Conservation (phyloP, 2,329 filamentous ascomycete genomes). For the Dryadomyces quercus-mongolicae region DNA sequence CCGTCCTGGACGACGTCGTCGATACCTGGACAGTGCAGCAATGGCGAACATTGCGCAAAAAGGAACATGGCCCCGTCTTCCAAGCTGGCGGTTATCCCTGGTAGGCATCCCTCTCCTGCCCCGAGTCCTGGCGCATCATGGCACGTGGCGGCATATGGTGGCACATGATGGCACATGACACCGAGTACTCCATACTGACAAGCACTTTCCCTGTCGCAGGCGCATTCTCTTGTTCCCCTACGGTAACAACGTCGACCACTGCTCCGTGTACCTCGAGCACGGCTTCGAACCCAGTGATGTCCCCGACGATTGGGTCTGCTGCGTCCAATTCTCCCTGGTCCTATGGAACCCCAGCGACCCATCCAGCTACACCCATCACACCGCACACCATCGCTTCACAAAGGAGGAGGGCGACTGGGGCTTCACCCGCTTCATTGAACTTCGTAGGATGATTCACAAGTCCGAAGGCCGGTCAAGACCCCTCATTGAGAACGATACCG, state of each 20-base stretch:
- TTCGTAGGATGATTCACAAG: slow-evolving; percentile 70
- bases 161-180: not conserved
- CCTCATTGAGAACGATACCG: slow-evolving; percentile 63
- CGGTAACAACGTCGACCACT: slow-evolving; percentile 87
- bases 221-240: slow-evolving; percentile 90
- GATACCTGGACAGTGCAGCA: slow-evolving; percentile 81
- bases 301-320: slow-evolving; percentile 91
- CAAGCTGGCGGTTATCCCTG: slow-evolving; percentile 79
- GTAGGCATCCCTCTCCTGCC: slow-evolving; percentile 31
- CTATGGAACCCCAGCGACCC: slow-evolving; percentile 92
- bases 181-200: not conserved
- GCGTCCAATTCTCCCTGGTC: slow-evolving; percentile 88
- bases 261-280: slow-evolving; percentile 93
- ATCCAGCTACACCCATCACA: slow-evolving; percentile 67
- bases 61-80: slow-evolving; percentile 81
- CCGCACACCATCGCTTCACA: slow-evolving; percentile 90
- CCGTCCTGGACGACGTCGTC: slow-evolving; percentile 62
- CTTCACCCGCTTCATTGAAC: slow-evolving; percentile 90
- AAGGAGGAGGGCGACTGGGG: slow-evolving; percentile 97
- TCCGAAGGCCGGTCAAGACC: slow-evolving; percentile 55
- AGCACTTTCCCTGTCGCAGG: slow-evolving; percentile 36
- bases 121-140: not conserved
- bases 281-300: slow-evolving; percentile 65
- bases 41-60: slow-evolving; percentile 66
- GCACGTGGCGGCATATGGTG: not conserved